Conservation (phyloP, 805 yeast species). For the Peterozyma toletana region DNA sequence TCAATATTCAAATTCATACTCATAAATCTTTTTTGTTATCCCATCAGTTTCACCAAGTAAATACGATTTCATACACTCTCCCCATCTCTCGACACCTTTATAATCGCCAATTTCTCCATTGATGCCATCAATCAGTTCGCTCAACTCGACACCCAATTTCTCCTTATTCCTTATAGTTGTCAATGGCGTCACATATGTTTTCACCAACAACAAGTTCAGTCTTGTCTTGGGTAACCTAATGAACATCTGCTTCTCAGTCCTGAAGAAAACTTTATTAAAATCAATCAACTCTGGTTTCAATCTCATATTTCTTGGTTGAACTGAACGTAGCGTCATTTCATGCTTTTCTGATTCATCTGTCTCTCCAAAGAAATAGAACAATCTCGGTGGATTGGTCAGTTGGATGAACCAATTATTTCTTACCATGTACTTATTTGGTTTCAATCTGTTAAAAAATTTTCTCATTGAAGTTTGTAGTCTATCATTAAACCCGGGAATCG, state of each 20-base stretch:
- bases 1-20: constrained; percentile 13
- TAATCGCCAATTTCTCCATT: constrained; percentile 48
- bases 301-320: constrained; percentile 22
- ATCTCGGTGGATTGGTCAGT: constrained; percentile 34
- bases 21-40: constrained; percentile 15
- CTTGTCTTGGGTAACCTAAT: constrained; percentile 42
- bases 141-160: constrained; percentile 31
- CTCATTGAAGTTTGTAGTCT: constrained; percentile 59
- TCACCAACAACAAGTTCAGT: constrained; percentile 42
- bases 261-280: constrained; percentile 41
- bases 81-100: constrained; percentile 57
- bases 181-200: constrained; percentile 53
- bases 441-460: constrained; percentile 51
- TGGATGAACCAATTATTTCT: constrained; percentile 69
- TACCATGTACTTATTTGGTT: constrained; percentile 47
- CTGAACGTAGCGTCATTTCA: constrained; percentile 24
- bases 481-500: constrained; percentile 61
- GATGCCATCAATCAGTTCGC: constrained; percentile 50
- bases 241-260: constrained; percentile 54
- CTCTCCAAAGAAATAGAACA: constrained; percentile 26
- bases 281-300: constrained; percentile 23
- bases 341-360: constrained; percentile 22
- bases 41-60: constrained; percentile 27
- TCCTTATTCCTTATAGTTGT: constrained; percentile 35
- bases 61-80: constrained; percentile 25